A percentile compares a stretch with the other conserved stretches of the same genome.
phyloP scores from a whole-genome alignment of 2,329 filamentous ascomycete genomes.

The Aspergillus phoenicis region DNA sequence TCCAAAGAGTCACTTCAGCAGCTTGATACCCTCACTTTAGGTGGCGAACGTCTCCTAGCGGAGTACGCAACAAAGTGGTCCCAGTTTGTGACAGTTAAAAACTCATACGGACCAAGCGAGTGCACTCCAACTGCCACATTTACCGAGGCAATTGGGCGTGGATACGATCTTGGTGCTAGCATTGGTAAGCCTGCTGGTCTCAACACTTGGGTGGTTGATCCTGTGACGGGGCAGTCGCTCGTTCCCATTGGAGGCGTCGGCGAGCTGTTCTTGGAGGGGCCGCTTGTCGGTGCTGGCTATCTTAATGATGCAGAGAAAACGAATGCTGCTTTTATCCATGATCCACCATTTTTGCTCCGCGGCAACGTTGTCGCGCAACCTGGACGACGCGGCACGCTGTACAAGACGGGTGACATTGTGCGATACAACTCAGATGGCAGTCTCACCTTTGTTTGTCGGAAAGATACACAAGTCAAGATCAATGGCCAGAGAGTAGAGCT shows the following conservation, averaged over 20 bases:
- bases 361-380: not conserved
- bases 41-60: conserved; percentile 24
- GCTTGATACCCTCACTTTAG: conserved; percentile 35
- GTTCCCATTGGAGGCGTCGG: conserved; percentile 42
- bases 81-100: conserved; percentile 39
- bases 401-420: conserved; percentile 37
- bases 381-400: conserved; percentile 15
- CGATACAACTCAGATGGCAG: conserved; percentile 24
- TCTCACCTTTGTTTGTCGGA: conserved; percentile 11
- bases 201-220: conserved; percentile 40
- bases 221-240: conserved; percentile 34
- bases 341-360: conserved; percentile 22
- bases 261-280: conserved; percentile 35
- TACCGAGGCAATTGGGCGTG: not conserved
- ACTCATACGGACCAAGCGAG: conserved; percentile 45
- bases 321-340: conserved; percentile 23
- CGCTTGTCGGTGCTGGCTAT: conserved; percentile 28
- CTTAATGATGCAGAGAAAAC: conserved; percentile 26
- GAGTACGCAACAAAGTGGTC: conserved; percentile 39
- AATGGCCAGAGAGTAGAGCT: conserved; percentile 33
- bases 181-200: conserved; percentile 25
- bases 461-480: conserved; percentile 22
- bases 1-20: too few species aligned
- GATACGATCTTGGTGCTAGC: not conserved
- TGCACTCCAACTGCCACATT: conserved; percentile 24